A percentile compares a stretch with the other conserved stretches of the same genome.
phyloP scores from a whole-genome alignment of 2,329 filamentous ascomycete species.

The Verruconis gallopava region DNA sequence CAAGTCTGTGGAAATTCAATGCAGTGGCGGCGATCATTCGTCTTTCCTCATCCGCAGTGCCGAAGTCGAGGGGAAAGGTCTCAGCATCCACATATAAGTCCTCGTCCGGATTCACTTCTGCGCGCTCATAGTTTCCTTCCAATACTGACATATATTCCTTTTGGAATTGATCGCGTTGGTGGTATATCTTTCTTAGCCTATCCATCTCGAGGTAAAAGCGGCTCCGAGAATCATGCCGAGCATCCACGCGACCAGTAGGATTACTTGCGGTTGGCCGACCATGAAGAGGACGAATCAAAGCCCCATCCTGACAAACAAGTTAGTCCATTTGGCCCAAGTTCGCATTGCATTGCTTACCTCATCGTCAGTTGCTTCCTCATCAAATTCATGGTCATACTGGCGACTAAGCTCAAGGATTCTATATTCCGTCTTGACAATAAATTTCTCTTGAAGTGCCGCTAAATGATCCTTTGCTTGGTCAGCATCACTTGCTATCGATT shows the following conservation, averaged over 20 bases:
- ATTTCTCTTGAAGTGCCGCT: constrained; percentile 21
- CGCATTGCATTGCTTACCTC: constrained; percentile 24
- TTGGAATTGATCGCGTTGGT: neutral
- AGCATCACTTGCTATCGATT: constrained; percentile 7
- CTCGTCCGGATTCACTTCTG: constrained; percentile 14
- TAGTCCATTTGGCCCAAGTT: no score
- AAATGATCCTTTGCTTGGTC: constrained; percentile 19
- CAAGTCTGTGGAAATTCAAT: constrained; percentile 23
- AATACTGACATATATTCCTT: neutral
- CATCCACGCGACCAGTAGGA: constrained; percentile 16
- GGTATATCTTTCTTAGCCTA: neutral
- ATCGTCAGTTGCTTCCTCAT: constrained; percentile 26
- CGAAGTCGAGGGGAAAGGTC: constrained; percentile 22
- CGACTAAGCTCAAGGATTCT: constrained; percentile 25
- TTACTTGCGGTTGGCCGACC: constrained; percentile 14
- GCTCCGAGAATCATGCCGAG: constrained; percentile 28
- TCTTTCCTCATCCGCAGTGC: constrained; percentile 27
- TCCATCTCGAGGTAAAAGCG: constrained; percentile 28
- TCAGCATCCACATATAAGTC: constrained; percentile 22
- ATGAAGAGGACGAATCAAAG: constrained; percentile 18
- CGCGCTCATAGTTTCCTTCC: neutral
- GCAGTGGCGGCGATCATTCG: constrained; percentile 28
- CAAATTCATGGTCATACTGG: constrained; percentile 21
- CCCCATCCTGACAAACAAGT: constrained; percentile 17
- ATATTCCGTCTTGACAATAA: constrained; percentile 25